phyloP scores from a whole-genome alignment of 2,329 filamentous ascomycete genomes.

The Cladosporium velox region DNA sequence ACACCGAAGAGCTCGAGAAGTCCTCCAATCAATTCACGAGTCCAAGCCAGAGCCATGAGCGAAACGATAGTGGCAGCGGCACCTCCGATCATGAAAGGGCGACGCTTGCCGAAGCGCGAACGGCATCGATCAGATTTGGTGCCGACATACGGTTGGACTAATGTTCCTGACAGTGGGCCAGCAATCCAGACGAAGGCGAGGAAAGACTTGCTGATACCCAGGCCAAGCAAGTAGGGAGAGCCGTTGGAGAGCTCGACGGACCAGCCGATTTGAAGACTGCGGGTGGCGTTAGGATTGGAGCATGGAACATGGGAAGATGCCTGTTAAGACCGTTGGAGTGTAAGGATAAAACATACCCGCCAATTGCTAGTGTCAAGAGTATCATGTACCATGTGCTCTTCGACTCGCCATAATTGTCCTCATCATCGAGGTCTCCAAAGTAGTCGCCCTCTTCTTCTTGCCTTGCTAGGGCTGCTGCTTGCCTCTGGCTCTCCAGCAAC shows the following conservation, averaged over 20 bases:
- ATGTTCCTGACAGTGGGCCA: conserved; percentile 55
- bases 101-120: conserved; percentile 51
- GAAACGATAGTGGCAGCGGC: conserved; percentile 52
- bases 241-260: conserved; percentile 92
- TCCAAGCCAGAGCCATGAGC: conserved; percentile 54
- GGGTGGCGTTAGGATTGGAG: conserved; percentile 1
- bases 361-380: conserved; percentile 81
- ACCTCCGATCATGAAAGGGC: conserved; percentile 56
- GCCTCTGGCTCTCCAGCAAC: conserved; percentile 22
- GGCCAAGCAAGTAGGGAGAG: conserved; percentile 61
- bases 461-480: not conserved
- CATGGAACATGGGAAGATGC: not conserved
- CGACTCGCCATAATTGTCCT: conserved; percentile 36
- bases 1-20: conserved; percentile 70
- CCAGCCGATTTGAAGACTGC: conserved; percentile 89
- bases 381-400: conserved; percentile 87
- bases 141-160: conserved; percentile 58
- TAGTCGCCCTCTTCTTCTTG: conserved; percentile 16
- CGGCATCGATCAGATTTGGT: conserved; percentile 55
- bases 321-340: not conserved
- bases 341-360: conserved; percentile 55
- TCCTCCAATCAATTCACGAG: conserved; percentile 60
- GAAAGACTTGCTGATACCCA: conserved; percentile 55
- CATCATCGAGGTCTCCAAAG: conserved; percentile 21
- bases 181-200: conserved; percentile 58